Evolutionary conservation across 116 monocot species (phyloP), one percentile per base, ranked within the genome.

Genomic region (Cymodocea nodosa): DNA sequence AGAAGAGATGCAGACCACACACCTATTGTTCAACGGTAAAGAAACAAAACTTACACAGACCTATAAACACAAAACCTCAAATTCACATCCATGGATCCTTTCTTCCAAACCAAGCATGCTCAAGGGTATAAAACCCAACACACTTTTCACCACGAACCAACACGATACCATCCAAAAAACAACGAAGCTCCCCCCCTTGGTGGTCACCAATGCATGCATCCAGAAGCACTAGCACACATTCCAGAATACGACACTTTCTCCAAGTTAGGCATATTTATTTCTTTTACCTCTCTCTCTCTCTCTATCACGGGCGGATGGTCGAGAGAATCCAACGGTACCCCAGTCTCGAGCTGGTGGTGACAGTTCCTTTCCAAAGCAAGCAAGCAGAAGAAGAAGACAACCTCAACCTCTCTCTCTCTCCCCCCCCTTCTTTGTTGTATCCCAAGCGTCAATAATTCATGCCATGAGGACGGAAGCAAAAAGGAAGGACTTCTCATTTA

Each of bases 221-320:
- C 40, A 40, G 9, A 40, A 40, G 10, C 4, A 6, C 4, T 30
- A 30, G 10, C 40, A 6, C 40, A 40, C 40, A 40, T 6, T 40
- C 40, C 40, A 6, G 40, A 2, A 40, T 40, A 8, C 40, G 9
- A 54, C 14, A 4, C 54, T n/a, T 30, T 16, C 16, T 3, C 54
- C 54, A 54, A 54, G 54, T 54, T 2, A 2, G 17, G 18, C 20
- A 4, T 4, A 6, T 54, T 54, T 19, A 17, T 17, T 17, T 17
- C 3, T 16, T 2, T n/a, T 6, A 20, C 17, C 19, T 7, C 54
- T n/a, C 20, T 16, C 15, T 17, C 16, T 20, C 12, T 44, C 44
- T 63, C 19, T 40, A 3, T 63, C 63, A 63, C 63, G 63, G 63
- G 35, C 35, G n/a, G 39, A 40, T n/a, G 37, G 35, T 13, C 18